These are phyloP conservation scores for Gaultheria prostrata DNA, from an alignment of 148 eudicot species.

Conservation along the genomic window DNA sequence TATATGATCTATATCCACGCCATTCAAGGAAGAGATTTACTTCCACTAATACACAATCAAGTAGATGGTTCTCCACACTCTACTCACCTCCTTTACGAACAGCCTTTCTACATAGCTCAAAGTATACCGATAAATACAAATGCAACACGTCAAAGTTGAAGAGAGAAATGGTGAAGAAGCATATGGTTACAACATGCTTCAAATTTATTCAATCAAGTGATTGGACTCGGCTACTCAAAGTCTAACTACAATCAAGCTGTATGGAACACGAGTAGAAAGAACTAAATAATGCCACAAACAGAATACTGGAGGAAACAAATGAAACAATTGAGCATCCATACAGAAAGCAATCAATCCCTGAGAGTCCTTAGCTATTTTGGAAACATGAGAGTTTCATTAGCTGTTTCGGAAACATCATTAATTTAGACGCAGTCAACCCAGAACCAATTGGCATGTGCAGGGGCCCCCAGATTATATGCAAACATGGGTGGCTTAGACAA, in stretches of 20 bases:
- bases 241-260: too few relatives aligned
- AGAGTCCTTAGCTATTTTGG: background rate
- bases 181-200: background rate
- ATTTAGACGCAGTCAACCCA: background rate
- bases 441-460: background rate
- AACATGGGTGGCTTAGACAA: background rate
- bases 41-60: background rate
- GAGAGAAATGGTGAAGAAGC: background rate
- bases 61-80: background rate
- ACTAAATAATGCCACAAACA: too few relatives aligned
- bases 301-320: too few relatives aligned
- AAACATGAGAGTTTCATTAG: background rate
- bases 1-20: background rate
- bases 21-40: background rate
- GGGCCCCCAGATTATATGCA: background rate
- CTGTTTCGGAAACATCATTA: background rate
- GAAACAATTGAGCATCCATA: too few relatives aligned
- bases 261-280: too few relatives aligned
- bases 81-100: background rate
- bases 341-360: background rate
- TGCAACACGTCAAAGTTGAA: background rate
- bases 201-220: background rate
- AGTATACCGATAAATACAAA: background rate
- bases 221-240: background rate
- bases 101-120: background rate